These are phyloP conservation scores for Bombardia bombarda DNA, from an alignment of 495 filamentous ascomycete genomes.

Conservation along the genomic window DNA sequence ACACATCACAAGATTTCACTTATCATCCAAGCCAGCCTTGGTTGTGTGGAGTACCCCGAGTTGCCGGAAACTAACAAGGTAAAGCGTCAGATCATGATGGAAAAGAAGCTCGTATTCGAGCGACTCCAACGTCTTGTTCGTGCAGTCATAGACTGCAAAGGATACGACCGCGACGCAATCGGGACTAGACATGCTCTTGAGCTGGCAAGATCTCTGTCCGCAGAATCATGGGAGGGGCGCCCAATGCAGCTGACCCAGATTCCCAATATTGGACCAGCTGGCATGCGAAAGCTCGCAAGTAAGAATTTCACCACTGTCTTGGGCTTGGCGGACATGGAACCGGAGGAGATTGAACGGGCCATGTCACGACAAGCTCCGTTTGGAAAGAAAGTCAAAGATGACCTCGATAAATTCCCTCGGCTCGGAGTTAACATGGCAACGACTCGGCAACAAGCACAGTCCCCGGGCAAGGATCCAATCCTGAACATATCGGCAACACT, in stretches of 20 bases:
- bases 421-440: constrained; percentile 46
- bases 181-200: constrained; percentile 65
- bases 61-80: constrained; percentile 54
- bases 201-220: constrained; percentile 67
- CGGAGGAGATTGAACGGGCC: constrained; percentile 65
- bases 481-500: constrained; percentile 63
- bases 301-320: constrained; percentile 65
- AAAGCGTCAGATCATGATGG: constrained; percentile 54
- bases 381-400: constrained; percentile 59
- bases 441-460: constrained; percentile 12
- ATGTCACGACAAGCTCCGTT: constrained; percentile 78
- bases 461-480: no score
- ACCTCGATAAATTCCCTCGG: constrained; percentile 65
- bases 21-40: constrained; percentile 74
- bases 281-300: constrained; percentile 67
- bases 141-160: constrained; percentile 80
- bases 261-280: constrained; percentile 68
- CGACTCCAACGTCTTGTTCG: constrained; percentile 67
- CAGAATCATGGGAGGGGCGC: constrained; percentile 79
- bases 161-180: constrained; percentile 57
- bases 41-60: constrained; percentile 61
- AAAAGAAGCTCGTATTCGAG: constrained; percentile 66
- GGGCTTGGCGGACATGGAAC: constrained; percentile 57
- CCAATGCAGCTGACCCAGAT: constrained; percentile 83
- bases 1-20: constrained; percentile 81